phyloP scores from a whole-genome alignment of 176 grass and related monocot genomes.

The Oryza coarctata region DNA sequence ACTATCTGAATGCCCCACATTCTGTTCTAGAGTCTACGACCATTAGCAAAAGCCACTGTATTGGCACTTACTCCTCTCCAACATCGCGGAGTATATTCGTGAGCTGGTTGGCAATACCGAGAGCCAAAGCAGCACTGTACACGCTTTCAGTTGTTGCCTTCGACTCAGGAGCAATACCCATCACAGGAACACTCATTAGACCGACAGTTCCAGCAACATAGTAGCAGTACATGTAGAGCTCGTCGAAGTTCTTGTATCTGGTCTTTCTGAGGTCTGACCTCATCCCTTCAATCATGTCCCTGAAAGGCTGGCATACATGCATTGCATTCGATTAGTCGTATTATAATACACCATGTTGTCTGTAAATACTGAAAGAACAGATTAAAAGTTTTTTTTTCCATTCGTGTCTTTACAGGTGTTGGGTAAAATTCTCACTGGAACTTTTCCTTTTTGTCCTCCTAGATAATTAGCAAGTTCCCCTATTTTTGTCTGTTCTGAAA shows the following conservation, averaged over 20 bases:
- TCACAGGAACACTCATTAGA: conserved; percentile 91
- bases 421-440: background rate
- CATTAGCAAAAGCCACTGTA: background rate
- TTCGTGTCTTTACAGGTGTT: background rate
- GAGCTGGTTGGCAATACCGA: conserved; percentile 87
- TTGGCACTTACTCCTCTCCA: conserved; percentile 76
- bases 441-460: background rate
- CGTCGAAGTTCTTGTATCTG: conserved; percentile 80
- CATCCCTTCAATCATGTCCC: conserved; percentile 97
- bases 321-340: no score
- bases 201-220: conserved; percentile 87
- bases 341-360: background rate
- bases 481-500: no score
- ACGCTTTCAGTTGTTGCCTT: conserved; percentile 76
- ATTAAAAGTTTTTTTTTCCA: background rate
- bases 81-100: conserved; percentile 90
- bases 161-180: conserved; percentile 79
- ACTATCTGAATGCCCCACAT: background rate
- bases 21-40: background rate
- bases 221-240: conserved; percentile 98
- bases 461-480: background rate
- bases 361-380: background rate
- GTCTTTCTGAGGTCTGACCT: conserved; percentile 75
- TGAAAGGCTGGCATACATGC: conserved; percentile 61
- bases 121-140: conserved; percentile 67